Evolutionary conservation across 768 basidiomycete species (phyloP).

Genomic region (Daedalea quercina): DNA sequence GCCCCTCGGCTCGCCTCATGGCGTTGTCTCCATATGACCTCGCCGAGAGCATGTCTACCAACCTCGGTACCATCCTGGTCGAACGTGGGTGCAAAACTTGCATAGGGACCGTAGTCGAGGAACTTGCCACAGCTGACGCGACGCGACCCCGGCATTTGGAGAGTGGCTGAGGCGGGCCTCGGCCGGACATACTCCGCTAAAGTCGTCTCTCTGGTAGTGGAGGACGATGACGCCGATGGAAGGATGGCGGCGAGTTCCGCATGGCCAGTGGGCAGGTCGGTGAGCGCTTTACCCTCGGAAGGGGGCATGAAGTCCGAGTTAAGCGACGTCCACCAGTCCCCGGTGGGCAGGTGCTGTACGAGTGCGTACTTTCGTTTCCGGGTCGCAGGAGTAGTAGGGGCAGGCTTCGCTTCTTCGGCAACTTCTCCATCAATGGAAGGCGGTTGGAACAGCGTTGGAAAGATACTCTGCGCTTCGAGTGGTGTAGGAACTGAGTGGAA

Average conservation of each 20-base stretch:
- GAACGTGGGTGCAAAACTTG: constrained; percentile 75
- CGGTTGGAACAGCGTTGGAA: constrained; percentile 22
- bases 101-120: constrained; percentile 70
- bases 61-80: constrained; percentile 73
- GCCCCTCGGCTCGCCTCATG: constrained; percentile 29
- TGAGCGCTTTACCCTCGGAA: constrained; percentile 34
- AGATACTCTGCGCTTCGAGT: constrained; percentile 39
- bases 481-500: constrained; percentile 37
- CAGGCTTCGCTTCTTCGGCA: constrained; percentile 21
- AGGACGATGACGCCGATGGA: constrained; percentile 46
- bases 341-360: constrained; percentile 70
- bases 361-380: constrained; percentile 60
- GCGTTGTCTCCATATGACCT: constrained; percentile 48
- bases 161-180: not conserved
- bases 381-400: constrained; percentile 21
- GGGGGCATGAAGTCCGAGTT: constrained; percentile 35
- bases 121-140: constrained; percentile 59
- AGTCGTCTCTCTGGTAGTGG: constrained; percentile 29
- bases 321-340: constrained; percentile 76
- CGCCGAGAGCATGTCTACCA: constrained; percentile 53
- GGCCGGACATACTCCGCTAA: constrained; percentile 50
- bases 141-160: constrained; percentile 40
- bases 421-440: constrained; percentile 9
- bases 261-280: constrained; percentile 51
- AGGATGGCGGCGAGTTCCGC: constrained; percentile 74